These are phyloP conservation scores for Funneliformis geosporum DNA, from an alignment of 192 early-diverging fungal species.

Conservation along the genomic window DNA sequence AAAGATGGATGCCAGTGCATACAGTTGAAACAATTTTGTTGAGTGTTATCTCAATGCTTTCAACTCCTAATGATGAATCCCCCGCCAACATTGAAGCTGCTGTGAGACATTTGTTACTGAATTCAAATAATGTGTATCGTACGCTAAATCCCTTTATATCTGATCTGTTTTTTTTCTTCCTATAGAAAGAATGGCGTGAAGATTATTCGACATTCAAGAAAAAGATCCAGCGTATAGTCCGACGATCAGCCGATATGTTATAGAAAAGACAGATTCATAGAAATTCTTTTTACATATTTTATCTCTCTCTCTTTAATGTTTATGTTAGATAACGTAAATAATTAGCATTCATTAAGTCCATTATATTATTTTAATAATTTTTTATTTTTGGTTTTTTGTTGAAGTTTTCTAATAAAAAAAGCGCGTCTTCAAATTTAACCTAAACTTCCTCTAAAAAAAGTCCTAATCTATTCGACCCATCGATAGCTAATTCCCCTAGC, in stretches of 20 bases:
- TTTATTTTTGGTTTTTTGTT: neutral
- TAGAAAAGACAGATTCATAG: neutral
- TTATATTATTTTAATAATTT: neutral
- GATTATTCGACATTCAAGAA: slow-evolving; percentile 72
- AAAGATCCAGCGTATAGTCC: slow-evolving; percentile 63
- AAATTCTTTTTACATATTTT: neutral
- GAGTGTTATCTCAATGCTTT: slow-evolving; percentile 90
- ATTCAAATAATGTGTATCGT: neutral
- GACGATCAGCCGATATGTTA: slow-evolving; percentile 27
- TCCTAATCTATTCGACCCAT: no score
- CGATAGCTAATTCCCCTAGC: no score
- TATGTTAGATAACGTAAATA: neutral
- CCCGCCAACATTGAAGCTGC: slow-evolving; percentile 96
- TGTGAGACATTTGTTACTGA: slow-evolving; percentile 48
- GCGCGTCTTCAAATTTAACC: no score
- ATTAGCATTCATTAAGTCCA: neutral
- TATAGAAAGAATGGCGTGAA: slow-evolving; percentile 78
- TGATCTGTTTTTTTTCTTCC: neutral
- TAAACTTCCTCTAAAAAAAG: no score
- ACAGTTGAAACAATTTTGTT: slow-evolving; percentile 92
- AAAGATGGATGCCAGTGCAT: slow-evolving; percentile 96
- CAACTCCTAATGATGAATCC: slow-evolving; percentile 89
- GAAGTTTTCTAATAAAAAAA: no score
- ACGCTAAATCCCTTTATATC: no score
- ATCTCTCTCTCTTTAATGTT: neutral